Conservation (phyloP, 2,329 filamentous ascomycete species). For the Calcarisporium arbuscula region DNA sequence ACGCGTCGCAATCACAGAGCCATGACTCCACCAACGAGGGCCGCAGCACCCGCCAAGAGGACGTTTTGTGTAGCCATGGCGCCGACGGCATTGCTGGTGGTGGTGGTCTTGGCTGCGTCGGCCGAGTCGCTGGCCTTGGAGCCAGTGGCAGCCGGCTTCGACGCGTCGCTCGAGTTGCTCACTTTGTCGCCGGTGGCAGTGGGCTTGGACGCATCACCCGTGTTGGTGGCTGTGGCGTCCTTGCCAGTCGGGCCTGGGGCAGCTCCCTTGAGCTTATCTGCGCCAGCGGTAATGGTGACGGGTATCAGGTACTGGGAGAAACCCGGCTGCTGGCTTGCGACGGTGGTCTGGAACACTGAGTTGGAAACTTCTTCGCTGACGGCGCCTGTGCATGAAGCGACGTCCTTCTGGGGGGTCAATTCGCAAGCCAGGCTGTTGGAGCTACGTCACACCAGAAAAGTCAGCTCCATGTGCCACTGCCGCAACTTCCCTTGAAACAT, state of each 20-base stretch:
- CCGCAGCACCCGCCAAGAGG: constrained; percentile 27
- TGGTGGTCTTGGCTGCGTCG: constrained; percentile 12
- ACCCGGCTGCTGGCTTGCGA: constrained; percentile 8
- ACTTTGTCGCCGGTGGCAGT: constrained; percentile 9
- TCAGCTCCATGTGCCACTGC: no score
- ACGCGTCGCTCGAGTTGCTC: constrained; percentile 4
- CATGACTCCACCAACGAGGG: constrained; percentile 27
- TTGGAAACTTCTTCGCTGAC: constrained; percentile 3
- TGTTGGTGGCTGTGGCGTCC: constrained; percentile 11
- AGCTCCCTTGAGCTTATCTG: constrained; percentile 24
- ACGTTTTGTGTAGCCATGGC: constrained; percentile 27
- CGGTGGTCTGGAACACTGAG: constrained; percentile 2
- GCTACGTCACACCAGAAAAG: constrained; percentile 12
- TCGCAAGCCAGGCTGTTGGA: constrained; percentile 16
- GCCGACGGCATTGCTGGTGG: constrained; percentile 22
- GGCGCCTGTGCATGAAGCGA: constrained; percentile 16
- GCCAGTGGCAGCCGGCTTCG: constrained; percentile 5
- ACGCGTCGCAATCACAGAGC: constrained; percentile 19
- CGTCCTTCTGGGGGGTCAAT: constrained; percentile 17
- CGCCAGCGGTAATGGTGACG: constrained; percentile 31
- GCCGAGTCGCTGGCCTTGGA: constrained; percentile 8
- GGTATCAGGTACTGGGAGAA: constrained; percentile 17
- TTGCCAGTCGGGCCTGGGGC: constrained; percentile 1
- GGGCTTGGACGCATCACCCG: constrained; percentile 11
- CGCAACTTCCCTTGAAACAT: no score